phyloP scores from a whole-genome alignment of 495 filamentous ascomycete species.

The Talaromyces thailandensis region DNA sequence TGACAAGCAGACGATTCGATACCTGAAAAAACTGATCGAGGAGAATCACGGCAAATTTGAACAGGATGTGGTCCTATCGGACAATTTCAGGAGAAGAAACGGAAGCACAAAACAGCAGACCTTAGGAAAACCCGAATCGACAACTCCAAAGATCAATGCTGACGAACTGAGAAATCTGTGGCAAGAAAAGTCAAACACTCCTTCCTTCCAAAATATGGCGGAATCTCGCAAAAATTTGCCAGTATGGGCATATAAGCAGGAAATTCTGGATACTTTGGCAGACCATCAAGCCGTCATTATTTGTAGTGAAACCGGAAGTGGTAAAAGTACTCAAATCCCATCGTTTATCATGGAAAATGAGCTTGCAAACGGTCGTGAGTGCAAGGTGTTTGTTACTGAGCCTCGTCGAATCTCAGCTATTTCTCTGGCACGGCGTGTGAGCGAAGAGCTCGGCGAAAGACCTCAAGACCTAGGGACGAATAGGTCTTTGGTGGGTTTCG shows the following conservation, averaged over 20 bases:
- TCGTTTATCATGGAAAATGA: conserved; percentile 86
- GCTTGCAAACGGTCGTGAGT: conserved; percentile 65
- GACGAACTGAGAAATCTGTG: conserved; percentile 56
- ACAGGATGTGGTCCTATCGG: conserved; percentile 66
- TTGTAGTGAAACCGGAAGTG: conserved; percentile 92
- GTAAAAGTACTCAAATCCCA: conserved; percentile 95
- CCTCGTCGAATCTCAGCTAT: conserved; percentile 95
- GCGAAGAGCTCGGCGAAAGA: conserved; percentile 84
- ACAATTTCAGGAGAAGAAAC: conserved; percentile 55
- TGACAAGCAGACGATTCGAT: conserved; percentile 54
- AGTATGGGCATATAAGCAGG: conserved; percentile 76
- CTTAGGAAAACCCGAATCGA: conserved; percentile 24
- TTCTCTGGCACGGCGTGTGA: conserved; percentile 82
- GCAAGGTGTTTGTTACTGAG: conserved; percentile 92
- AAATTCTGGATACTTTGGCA: conserved; percentile 65
- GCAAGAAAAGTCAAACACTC: conserved; percentile 54
- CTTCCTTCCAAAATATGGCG: conserved; percentile 42
- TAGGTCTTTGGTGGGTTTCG: conserved; percentile 84
- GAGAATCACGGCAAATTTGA: conserved; percentile 39
- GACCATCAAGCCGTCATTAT: conserved; percentile 76
- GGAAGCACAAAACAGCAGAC: conserved; percentile 41
- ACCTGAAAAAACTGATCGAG: conserved; percentile 37
- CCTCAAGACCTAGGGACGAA: conserved; percentile 72
- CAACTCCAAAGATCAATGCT: conserved; percentile 33
- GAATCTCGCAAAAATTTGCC: conserved; percentile 62